Evolutionary conservation across 1,139 yeast genomes (phyloP), one percentile per base, ranked within the genome.

Genomic region (Candida sanyaensis): DNA sequence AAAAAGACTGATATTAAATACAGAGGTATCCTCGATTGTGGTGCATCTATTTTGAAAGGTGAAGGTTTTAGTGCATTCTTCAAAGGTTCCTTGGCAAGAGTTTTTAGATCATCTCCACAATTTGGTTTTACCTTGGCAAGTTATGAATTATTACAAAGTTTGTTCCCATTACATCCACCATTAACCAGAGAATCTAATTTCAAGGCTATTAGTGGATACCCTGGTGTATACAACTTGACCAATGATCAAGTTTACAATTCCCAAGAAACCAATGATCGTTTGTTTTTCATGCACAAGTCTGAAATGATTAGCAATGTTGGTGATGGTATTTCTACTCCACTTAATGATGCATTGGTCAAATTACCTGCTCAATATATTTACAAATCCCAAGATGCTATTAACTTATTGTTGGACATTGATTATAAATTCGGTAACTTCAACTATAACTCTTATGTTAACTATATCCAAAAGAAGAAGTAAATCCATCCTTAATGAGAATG

Each of bases 91-190:
- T 81, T 93, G 54, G 98, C 99, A 6, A 83, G 99, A 68, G 92
- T 93, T 42, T 75, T 92, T 61, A 82, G 98, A 70, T 92, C 98
- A 5, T 91, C 97, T 2, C 99, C 99, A 17, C 99, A 93, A 69
- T 93, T 93, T 66, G 99, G 98, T 48, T 92, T 93, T 70, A 93
- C 99, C 10, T 80, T 93, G 60, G 99, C 98, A 11, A 93, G 97
- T 28, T 93, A 93, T 69, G 99, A 93, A 69, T 69, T 93, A 43
- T 84, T 93, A 66, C 79, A 75, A 58, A 73, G 60, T 51, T 56
- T 73, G 54, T 67, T 68, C 71, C 80, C 80, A 45, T 71, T 75
- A 54, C 70, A 70, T 55, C 80, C 79, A 46, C 77, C 80, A 48
- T 63, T 69, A 51, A 73, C 79, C 44, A 71, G 66, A 49, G 75